These are phyloP conservation scores for Monilinia fructicola DNA, from an alignment of 2,329 filamentous ascomycete species.

Conservation along the genomic window DNA sequence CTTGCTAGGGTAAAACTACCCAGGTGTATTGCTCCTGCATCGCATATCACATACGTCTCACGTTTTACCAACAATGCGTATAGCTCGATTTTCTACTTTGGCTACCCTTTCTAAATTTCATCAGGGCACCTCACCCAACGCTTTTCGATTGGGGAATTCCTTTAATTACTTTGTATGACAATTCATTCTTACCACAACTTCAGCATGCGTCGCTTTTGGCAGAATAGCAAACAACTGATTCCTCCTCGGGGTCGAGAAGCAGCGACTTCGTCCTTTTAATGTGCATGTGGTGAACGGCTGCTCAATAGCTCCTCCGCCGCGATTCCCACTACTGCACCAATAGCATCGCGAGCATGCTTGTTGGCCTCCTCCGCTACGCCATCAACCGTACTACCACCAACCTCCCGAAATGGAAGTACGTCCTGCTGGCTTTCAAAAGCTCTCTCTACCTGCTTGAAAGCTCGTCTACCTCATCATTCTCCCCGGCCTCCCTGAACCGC, in stretches of 20 bases:
- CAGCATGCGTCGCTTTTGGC: slow-evolving; percentile 55
- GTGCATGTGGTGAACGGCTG: slow-evolving; percentile 44
- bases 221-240: slow-evolving; percentile 59
- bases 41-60: not conserved
- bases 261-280: slow-evolving; percentile 46
- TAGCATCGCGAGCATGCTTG: slow-evolving; percentile 49
- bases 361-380: no score
- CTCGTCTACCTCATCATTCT: no score
- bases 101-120: slow-evolving; percentile 48
- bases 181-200: slow-evolving; percentile 48
- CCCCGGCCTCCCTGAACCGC: no score
- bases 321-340: slow-evolving; percentile 45
- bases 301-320: slow-evolving; percentile 43
- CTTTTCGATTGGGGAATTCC: slow-evolving; percentile 51
- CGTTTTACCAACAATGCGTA: not conserved
- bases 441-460: no score
- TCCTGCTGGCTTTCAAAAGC: no score
- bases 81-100: slow-evolving; percentile 54
- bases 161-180: slow-evolving; percentile 51
- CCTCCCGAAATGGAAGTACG: no score
- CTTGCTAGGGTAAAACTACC: slow-evolving; percentile 45
- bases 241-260: slow-evolving; percentile 55
- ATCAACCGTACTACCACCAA: no score
- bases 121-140: slow-evolving; percentile 49
- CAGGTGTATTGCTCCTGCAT: not conserved